A percentile compares a stretch with the other conserved stretches of the same genome.
Evolutionary conservation across 495 filamentous ascomycete species (phyloP).

Genomic region (Letharia columbiana): DNA sequence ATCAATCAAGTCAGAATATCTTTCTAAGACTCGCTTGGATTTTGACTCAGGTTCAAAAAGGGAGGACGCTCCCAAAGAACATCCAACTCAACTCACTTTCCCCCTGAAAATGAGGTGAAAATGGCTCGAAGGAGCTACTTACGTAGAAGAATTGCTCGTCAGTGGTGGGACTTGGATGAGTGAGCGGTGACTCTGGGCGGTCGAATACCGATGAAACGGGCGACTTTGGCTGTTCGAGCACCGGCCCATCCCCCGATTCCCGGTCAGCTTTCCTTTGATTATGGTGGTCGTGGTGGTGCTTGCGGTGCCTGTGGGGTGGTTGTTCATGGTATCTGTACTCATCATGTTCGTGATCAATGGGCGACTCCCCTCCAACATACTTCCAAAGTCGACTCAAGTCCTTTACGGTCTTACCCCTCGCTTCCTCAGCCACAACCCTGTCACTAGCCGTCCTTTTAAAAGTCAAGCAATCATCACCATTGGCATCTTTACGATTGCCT

Average conservation of each 20-base stretch:
- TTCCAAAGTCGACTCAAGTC: conserved; percentile 60
- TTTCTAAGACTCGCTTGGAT: not conserved
- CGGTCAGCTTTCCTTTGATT: not conserved
- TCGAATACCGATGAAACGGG: not conserved
- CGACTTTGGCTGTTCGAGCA: not conserved
- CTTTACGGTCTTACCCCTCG: conserved; percentile 43
- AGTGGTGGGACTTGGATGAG: not conserved
- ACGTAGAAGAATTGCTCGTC: not conserved
- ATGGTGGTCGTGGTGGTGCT: not conserved
- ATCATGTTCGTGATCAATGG: not conserved
- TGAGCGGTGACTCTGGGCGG: not conserved
- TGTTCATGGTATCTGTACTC: too few relatives aligned
- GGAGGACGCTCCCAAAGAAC: not conserved
- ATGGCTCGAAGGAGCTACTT: not conserved
- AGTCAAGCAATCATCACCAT: conserved; percentile 1
- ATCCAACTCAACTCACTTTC: not conserved
- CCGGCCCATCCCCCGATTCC: not conserved
- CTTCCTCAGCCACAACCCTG: conserved; percentile 18
- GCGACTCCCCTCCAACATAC: conserved; percentile 49
- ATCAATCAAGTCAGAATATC: not conserved
- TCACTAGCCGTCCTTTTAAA: conserved; percentile 12
- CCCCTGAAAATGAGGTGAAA: not conserved
- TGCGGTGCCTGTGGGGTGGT: not conserved
- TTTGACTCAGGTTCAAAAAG: not conserved
- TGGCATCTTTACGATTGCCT: not conserved